A percentile compares a stretch with the other conserved stretches of the same genome.
These are phyloP conservation scores for Termitomyces titanicus DNA, from an alignment of 768 basidiomycete genomes.

Conservation along the genomic window DNA sequence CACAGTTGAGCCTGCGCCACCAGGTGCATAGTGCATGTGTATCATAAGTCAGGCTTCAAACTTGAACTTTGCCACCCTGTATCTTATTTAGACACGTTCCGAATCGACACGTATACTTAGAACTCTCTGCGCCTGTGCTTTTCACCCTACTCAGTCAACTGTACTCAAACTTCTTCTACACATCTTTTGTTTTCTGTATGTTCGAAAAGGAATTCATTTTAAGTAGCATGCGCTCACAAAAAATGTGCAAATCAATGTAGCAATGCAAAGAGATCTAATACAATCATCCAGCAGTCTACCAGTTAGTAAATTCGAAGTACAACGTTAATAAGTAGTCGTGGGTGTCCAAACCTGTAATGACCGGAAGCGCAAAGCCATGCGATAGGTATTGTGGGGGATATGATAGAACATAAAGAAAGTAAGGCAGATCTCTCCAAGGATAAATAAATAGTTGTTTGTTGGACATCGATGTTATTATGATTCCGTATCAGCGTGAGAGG, in stretches of 20 bases:
- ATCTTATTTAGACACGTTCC: slow-evolving; percentile 13
- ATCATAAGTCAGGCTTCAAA: slow-evolving; percentile 1
- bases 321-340: slow-evolving; percentile 3
- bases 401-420: slow-evolving; percentile 8
- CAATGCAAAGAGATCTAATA: slow-evolving; percentile 7
- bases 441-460: neutral
- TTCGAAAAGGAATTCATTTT: neutral
- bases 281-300: slow-evolving; percentile 7
- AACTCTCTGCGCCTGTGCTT: slow-evolving; percentile 6
- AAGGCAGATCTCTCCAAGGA: neutral
- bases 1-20: slow-evolving; percentile 20
- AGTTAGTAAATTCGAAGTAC: slow-evolving; percentile 6
- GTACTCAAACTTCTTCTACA: slow-evolving; percentile 1
- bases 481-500: neutral
- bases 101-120: slow-evolving; percentile 11
- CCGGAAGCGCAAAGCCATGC: neutral
- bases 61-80: slow-evolving; percentile 4
- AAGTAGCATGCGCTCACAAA: neutral
- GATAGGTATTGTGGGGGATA: slow-evolving; percentile 6
- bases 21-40: slow-evolving; percentile 15
- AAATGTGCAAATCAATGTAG: neutral
- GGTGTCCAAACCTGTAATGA: neutral
- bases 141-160: slow-evolving; percentile 2
- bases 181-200: neutral
- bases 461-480: slow-evolving; percentile 1